These are phyloP conservation scores for Polychytrium aggregatum DNA, from an alignment of 192 early-diverging fungal species.

Conservation along the genomic window DNA sequence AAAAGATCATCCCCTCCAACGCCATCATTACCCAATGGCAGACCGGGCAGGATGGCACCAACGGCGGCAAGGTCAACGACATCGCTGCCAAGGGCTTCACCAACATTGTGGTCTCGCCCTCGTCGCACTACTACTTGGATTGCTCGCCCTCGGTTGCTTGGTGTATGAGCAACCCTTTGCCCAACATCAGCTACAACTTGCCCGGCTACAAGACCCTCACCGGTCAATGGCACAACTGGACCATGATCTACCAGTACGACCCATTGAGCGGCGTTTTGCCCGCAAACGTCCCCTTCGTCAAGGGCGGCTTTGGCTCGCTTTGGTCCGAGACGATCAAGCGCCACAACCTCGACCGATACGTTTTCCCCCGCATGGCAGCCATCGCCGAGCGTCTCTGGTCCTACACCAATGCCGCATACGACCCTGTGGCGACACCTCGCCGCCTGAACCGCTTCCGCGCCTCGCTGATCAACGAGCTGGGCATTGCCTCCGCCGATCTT, in stretches of 20 bases:
- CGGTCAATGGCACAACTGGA: no score
- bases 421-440: no score
- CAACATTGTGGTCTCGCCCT: slow-evolving; percentile 13
- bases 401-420: no score
- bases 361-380: slow-evolving; percentile 11
- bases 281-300: neutral
- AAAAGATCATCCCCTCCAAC: slow-evolving; percentile 18
- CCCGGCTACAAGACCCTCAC: slow-evolving; percentile 12
- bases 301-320: slow-evolving; percentile 15
- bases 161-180: no score
- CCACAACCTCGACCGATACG: slow-evolving; percentile 3
- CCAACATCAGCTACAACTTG: no score
- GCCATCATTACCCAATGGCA: slow-evolving; percentile 56
- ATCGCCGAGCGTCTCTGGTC: slow-evolving; percentile 17
- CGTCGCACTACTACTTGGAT: slow-evolving; percentile 14
- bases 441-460: no score
- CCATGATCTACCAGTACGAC: slow-evolving; percentile 14
- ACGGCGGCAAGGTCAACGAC: slow-evolving; percentile 13
- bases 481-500: no score
- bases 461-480: no score
- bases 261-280: slow-evolving; percentile 5
- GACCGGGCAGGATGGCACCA: no score
- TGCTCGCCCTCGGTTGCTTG: slow-evolving; percentile 7
- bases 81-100: slow-evolving; percentile 1
- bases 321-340: slow-evolving; percentile 12